Base-by-base conservation (phyloP, 2,329 filamentous ascomycete genomes). In the Apiospora phragmitis region DNA sequence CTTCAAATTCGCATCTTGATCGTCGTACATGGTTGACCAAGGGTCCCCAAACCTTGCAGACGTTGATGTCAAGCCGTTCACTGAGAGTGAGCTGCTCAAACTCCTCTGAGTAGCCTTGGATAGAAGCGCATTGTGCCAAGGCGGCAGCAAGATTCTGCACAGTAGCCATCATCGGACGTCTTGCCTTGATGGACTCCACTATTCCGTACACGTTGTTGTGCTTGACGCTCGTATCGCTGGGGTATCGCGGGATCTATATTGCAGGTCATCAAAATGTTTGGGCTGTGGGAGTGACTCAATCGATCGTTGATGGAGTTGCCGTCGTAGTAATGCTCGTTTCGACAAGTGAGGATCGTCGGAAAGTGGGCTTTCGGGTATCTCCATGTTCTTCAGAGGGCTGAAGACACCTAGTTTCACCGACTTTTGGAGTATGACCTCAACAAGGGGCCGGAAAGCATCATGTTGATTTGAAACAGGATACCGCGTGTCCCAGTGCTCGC, bases 391-490 rank as follows among this genome's bases (percentile, higher is more conserved):
- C 12, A 24, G 3, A 45, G 41, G 24, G 1, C 18, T 29, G 24
- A 70, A 70, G 3, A 4, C 45, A 21, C 45, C 73, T 0, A 85
- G 75, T 0, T 73, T 72, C 0, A 70, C 68, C 0, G 82, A 84
- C 24, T 80, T 79, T 0, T 41, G 43, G 0, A 80, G 26, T 14
- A 85, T 80, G 0, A 67, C 26, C 4, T 73, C 67, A 0, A 80
- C 79, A 0, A 82, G 70, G 6, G 74, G 73, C 3, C 76, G 75
- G 18, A 81, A 79, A 1, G 76, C 76, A 43, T 85, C 83, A 38
- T 82, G 80, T 43, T 86, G 84, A 18, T 82, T 77, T 0, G 75
- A 75, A 1, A 73, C 72, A 0, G 83, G 81, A 1, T 83, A 68
- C 3, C 71, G 1, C 0, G 70, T 1, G 55, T 80, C 72, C 83